phyloP scores from a whole-genome alignment of 345 rosid genomes.

The Heritiera fomes region DNA sequence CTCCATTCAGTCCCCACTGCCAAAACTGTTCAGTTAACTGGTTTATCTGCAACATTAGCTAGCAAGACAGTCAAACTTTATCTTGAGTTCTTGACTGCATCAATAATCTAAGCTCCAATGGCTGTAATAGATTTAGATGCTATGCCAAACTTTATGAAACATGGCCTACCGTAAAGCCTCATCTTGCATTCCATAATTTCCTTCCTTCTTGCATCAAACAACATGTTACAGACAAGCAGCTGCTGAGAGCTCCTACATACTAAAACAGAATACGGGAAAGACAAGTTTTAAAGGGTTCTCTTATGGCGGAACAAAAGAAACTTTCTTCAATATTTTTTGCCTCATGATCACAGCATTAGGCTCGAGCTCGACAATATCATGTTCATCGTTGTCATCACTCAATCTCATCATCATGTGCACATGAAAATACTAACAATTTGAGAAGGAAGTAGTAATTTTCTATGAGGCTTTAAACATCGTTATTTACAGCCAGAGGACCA shows the following conservation, averaged over 20 bases:
- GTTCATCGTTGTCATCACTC: too few relatives aligned
- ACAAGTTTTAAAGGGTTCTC: too few relatives aligned
- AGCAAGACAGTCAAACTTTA: background rate
- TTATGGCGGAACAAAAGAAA: background rate
- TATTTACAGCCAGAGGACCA: too few relatives aligned
- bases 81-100: background rate
- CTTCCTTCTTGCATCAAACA: background rate
- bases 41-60: background rate
- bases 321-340: too few relatives aligned
- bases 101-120: background rate
- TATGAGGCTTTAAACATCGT: too few relatives aligned
- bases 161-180: background rate
- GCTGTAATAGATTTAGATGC: background rate
- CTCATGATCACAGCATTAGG: too few relatives aligned
- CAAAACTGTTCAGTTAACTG: background rate
- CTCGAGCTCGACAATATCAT: too few relatives aligned
- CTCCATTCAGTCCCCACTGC: background rate
- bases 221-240: background rate
- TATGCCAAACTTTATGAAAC: background rate
- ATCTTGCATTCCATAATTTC: background rate
- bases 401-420: too few relatives aligned
- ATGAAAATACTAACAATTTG: too few relatives aligned
- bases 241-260: background rate
- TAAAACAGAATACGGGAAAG: background rate
- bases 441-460: too few relatives aligned